These are phyloP conservation scores for Pseudotsuga menziesii DNA, from an alignment of 75 land plant species.

Conservation along the genomic window DNA sequence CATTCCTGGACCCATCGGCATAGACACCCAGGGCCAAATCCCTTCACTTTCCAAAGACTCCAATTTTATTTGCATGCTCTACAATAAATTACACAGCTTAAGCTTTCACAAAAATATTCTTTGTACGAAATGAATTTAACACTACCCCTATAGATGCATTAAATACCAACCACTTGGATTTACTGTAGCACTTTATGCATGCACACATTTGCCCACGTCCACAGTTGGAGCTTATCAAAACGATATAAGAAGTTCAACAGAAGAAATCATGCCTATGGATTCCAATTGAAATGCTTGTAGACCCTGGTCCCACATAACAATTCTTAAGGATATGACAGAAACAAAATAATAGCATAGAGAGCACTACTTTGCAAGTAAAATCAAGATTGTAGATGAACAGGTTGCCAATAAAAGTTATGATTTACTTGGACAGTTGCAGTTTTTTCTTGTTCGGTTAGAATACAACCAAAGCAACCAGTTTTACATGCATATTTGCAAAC, in stretches of 20 bases:
- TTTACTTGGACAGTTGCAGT: background rate
- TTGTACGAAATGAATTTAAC: too few species aligned
- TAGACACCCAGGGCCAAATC: too few species aligned
- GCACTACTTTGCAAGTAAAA: background rate
- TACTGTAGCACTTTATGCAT: background rate
- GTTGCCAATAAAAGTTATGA: background rate
- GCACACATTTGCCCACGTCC: too few species aligned
- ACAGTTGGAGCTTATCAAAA: background rate
- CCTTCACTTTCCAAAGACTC: too few species aligned
- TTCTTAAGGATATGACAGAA: background rate
- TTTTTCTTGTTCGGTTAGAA: background rate
- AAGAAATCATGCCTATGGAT: background rate
- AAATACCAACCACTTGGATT: background rate
- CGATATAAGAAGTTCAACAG: background rate
- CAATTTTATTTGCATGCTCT: too few species aligned
- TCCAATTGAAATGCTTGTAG: background rate
- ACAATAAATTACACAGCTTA: too few species aligned
- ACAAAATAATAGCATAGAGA: background rate
- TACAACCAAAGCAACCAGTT: background rate
- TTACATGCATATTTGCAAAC: background rate
- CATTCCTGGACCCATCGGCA: too few species aligned
- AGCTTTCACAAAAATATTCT: too few species aligned
- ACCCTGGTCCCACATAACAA: background rate
- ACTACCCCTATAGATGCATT: background rate
- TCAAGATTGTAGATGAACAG: background rate